phyloP scores from a whole-genome alignment of 257 asterid species.

The Fraxinus americana region DNA sequence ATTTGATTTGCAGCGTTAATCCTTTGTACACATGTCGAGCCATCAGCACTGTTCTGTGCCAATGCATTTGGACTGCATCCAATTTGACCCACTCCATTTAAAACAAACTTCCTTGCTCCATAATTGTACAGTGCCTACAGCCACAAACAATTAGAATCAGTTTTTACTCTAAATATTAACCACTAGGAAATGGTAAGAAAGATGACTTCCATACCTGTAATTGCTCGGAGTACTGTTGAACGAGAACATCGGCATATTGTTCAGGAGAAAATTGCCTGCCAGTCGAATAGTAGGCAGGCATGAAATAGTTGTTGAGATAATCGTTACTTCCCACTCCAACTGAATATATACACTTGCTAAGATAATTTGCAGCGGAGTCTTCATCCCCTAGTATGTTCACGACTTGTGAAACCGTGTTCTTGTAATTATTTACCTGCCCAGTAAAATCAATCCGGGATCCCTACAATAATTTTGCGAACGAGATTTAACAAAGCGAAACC shows the following conservation, averaged over 20 bases:
- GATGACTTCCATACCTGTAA: slow-evolving; percentile 31
- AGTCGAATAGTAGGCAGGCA: slow-evolving; percentile 43
- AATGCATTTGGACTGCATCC: slow-evolving; percentile 28
- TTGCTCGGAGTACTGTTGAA: slow-evolving; percentile 52
- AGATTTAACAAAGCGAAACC: neutral
- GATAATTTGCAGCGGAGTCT: slow-evolving; percentile 42
- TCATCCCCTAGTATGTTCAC: slow-evolving; percentile 55
- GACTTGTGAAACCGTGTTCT: slow-evolving; percentile 68
- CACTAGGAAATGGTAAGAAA: neutral
- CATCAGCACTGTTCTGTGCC: slow-evolving; percentile 3
- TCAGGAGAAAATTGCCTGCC: slow-evolving; percentile 43
- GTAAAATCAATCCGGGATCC: slow-evolving; percentile 66
- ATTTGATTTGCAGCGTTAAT: slow-evolving; percentile 21
- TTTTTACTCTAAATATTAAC: neutral
- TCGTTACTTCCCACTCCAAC: slow-evolving; percentile 65
- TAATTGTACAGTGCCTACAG: slow-evolving; percentile 10
- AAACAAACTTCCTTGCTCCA: slow-evolving; percentile 35
- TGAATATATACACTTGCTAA: slow-evolving; percentile 53
- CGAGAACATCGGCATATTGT: slow-evolving; percentile 52
- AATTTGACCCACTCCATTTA: slow-evolving; percentile 21
- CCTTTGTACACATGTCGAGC: slow-evolving; percentile 24
- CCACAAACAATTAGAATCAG: neutral
- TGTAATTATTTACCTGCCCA: slow-evolving; percentile 75
- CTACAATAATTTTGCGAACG: slow-evolving; percentile 29
- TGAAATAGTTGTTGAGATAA: slow-evolving; percentile 65